Base-by-base conservation (phyloP, 768 basidiomycete genomes). In the Boletus edulis region DNA sequence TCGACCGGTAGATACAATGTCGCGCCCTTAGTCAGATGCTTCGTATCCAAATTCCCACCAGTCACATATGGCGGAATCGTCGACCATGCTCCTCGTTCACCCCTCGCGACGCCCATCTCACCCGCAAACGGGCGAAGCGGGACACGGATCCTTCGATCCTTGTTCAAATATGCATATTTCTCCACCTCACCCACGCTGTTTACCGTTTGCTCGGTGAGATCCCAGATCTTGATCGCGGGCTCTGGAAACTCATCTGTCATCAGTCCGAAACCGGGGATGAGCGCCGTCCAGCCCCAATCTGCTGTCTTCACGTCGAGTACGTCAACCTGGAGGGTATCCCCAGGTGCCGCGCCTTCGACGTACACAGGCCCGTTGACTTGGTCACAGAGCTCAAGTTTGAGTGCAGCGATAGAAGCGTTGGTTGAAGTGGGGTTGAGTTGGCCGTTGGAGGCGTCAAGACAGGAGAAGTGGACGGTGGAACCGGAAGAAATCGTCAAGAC, bases 41-140 rank as follows among this genome's bases (percentile, higher is more conserved):
- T 80, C 24, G 84, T 84, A 57, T 85, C 84, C 17, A 85, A 70
- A 61, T 85, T 85, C 2, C 84, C 83, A 3, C 83, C 84, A 0
- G 84, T 85, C 32, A 66, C 70, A 57, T 83, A 84, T 2, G 84
- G 84, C 43, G 84, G 84, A 46, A 85, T 85, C 17, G 82, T 85
- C 14, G 83, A 84, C 60, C 76, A 79, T 29, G 79, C 73, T 3
- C 84, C 84, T 11, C 61, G 63, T 52, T 70, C 71, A 15, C 75
- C 81, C 20, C 74, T 77, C 18, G 80, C 84, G 17, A 85, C 79
- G 14, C 84, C 83, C 81, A 85, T 83, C 68, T 85, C 83, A 0
- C 84, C 84, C 10, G 81, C 78, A 67, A 85, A 85, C 15, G 84
- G 83, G 35, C 73, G 61, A 7, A 85, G 51, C 4, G 81, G 82